Evolutionary conservation across 305 asterid species (phyloP), one percentile per base, ranked within the genome.

Genomic region (Fraxinus xanthoxyloides): DNA sequence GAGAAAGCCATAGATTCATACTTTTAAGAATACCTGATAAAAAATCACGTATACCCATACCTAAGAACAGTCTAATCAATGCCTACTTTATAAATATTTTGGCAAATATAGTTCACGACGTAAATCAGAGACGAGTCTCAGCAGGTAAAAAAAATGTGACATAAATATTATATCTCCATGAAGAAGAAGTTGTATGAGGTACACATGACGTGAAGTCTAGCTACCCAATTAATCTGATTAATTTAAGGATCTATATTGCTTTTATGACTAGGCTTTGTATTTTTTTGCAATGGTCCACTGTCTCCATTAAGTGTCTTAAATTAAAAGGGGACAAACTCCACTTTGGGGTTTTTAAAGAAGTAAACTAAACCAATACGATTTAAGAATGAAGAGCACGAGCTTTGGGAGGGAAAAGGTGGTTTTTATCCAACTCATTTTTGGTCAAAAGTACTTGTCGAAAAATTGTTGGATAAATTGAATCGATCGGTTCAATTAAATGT

Each of bases 141-240:
- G 10, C 3, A 40, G 48, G 2, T 9, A 10, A 40, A 40, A 10
- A 40, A 9, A 43, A 43, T 9, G 56, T 46, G 19, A 46, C 19
- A 1, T 46, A 10, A 46, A 46, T 46, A 46, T 46, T 5, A 13
- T 46, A 46, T 46, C 10, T 46, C 0, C n/a, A 46, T 2, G 6
- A 24, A 61, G 15, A n/a, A n/a, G n/a, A n/a, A n/a, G n/a, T 48
- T 59, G 78, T 69, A 77, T 85, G 85, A 85, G 78, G 86, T 79
- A 77, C 63, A 87, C 85, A 77, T 86, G 92, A 89, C 89, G 85
- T 77, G 86, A 83, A 81, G 69, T 82, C 89, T 79, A 88, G 86
- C 61, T 65, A 74, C 67, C 88, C 82, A 84, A 51, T 46, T 83
- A 84, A 91, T 24, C 5, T 9, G 32, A 87, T 82, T 82, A 82